These are phyloP conservation scores for Melocanna baccifera DNA, from an alignment of 176 grass and related monocot species.

Conservation along the genomic window DNA sequence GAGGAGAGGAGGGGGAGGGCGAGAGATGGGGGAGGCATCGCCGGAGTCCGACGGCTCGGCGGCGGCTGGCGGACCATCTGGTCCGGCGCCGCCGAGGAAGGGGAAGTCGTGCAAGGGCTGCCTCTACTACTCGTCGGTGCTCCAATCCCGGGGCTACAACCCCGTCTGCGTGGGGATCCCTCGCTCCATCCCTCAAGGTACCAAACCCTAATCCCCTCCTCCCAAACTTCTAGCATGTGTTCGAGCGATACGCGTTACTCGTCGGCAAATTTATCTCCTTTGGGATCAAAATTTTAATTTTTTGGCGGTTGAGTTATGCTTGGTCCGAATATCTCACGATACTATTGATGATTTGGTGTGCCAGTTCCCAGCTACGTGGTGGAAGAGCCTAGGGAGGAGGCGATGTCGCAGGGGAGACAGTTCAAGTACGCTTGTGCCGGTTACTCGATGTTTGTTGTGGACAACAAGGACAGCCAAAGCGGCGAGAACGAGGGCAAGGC, in stretches of 20 bases:
- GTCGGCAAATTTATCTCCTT: not conserved
- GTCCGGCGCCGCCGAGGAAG: constrained; percentile 24
- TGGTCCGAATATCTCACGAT: constrained; percentile 32
- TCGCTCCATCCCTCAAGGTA: constrained; percentile 77
- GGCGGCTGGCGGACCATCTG: not conserved
- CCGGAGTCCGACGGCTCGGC: constrained; percentile 40
- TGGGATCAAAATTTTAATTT: not conserved
- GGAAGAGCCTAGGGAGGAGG: constrained; percentile 60
- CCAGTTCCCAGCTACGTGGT: constrained; percentile 66
- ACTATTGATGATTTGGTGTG: constrained; percentile 18
- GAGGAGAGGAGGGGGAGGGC: not conserved
- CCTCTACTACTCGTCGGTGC: constrained; percentile 84
- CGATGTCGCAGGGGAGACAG: constrained; percentile 43
- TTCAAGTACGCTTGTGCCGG: constrained; percentile 88
- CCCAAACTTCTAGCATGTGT: not conserved
- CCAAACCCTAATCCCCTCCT: constrained; percentile 18
- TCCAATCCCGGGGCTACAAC: constrained; percentile 66
- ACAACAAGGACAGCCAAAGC: constrained; percentile 42
- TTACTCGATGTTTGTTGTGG: constrained; percentile 73
- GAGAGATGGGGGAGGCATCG: constrained; percentile 51
- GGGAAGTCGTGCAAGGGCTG: constrained; percentile 96
- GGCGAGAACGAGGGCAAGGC: constrained; percentile 50
- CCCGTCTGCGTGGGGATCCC: constrained; percentile 86
- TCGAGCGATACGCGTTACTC: not conserved
- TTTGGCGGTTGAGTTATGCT: not conserved